Evolutionary conservation across 176 grass and related monocot genomes (phyloP), one percentile per base, ranked within the genome.

Genomic region (Musa schizocarpa): DNA sequence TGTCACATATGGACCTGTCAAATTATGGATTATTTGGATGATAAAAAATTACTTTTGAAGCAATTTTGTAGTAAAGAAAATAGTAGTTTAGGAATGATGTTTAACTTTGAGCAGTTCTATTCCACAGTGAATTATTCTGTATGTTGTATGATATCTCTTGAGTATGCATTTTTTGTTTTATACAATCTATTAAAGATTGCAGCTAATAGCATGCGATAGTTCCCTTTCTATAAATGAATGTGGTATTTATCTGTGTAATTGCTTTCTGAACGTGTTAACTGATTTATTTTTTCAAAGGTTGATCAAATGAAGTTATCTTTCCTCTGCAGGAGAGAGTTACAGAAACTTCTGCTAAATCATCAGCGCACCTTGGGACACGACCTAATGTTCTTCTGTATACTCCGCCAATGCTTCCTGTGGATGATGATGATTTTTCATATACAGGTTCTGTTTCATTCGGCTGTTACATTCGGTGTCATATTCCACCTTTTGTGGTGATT

Each of bases 341-440:
- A 51, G 85, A 87, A 48, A 43, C 34, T 43, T 91, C 88, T 66
- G 76, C 77, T 68, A 87, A 87, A 78, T 73, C 73, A 49, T 56
- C 79, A 67, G 69, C 73, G 13, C 76, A 87, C 19, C 52, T 91
- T 25, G 65, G 54, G 63, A 54, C 61, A 66, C 72, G 63, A 74
- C 70, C 88, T 77, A 87, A 68, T 75, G 68, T 74, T 56, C 64
- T 77, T 68, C 53, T 82, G 24, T 87, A 81, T 87, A 27, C 82
- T 1, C 34, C 69, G 57, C 82, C 82, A 63, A 50, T 87, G 78
- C 80, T 85, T 26, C 88, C 77, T 71, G 76, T 82, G 1, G 82
- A 91, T 77, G 88, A 91, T 82, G 82, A 87, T 78, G 85, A 85
- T 78, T 78, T 78, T 48, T 80, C 85, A 52, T 87, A 80, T 65